Evolutionary conservation across 2,329 filamentous ascomycete genomes (phyloP), one percentile per base, ranked within the genome.

Genomic region (Periglandula ipomoeae): DNA sequence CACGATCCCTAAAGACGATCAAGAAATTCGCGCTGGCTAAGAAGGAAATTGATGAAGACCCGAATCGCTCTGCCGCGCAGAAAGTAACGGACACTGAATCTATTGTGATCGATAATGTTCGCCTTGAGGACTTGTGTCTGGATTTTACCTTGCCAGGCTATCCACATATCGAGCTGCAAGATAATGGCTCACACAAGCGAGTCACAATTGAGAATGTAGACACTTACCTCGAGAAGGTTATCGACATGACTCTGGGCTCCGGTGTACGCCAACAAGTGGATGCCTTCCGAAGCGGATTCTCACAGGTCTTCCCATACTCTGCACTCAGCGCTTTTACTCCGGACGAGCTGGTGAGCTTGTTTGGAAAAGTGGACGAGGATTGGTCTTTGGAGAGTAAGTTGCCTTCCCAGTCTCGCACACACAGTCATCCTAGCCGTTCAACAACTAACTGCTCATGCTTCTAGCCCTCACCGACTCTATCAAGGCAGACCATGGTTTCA

Each of bases 401-500:
- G 23, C 37, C 26, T n/a, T 40, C 5, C 35, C 11, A n/a, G n/a
- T n/a, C n/a, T n/a, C n/a, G 2, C 8, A 34, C 23, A n/a, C 20
- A 19, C 15, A 19, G 11, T 17, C 27, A 3, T 51, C 35, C 55
- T 7, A 13, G 13, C 46, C 37, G n/a, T 8, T 38, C 26, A 34
- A 6, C 19, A 30, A 47, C 50, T 51, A 23, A 51, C 24, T 10
- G 5, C n/a, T 35, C 3, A 8, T 27, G 22, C 24, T 11, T 52
- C 39, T 52, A 93, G 88, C 93, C 51, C 80, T 98, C 37, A 94
- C 94, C 80, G 93, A 98, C 62, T 96, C 91, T 0, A 91, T 98
- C 71, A 98, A 98, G 71, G 93, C 93, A 24, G 93, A 98, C 59
- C 93, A 98, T 63, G 93, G 93, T 8, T 98, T 88, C 73, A 98